Evolutionary conservation across 192 early-diverging fungal species (phyloP), one percentile per base, ranked within the genome.

Genomic region (Hyaloraphidium curvatum): DNA sequence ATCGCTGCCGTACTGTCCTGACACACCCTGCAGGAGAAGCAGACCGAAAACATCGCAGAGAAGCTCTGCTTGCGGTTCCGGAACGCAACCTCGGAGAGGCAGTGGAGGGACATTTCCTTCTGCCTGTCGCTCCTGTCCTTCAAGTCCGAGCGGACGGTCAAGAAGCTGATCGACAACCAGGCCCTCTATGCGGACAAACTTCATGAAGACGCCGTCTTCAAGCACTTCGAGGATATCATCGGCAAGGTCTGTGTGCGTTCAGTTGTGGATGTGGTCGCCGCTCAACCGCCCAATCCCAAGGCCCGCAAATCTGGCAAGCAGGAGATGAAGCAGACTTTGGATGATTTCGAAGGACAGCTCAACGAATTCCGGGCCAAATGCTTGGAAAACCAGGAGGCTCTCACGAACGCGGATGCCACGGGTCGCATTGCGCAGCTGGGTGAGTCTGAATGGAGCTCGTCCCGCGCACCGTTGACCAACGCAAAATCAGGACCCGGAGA

Each of bases 21-120:
- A 17, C 25, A 51, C 39, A 22, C 22, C 3, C 3, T 59, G 31
- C 66, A 92, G 81, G 95, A 94, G 51, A 79, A 84, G 40, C 91
- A 96, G 65, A 80, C 82, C 19, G 95, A 97, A 53, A 90, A 85
- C 57, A 80, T 99, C 31, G 79, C 88, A 7, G 93, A 97, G 39
- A 97, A 99, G 67, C 73, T 99, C 25, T 99, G 93, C 68, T 73
- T 86, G 52, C 78, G 95, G 27, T 96, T 97, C 69, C 76, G 81
- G 58, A 87, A 80, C 59, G 72, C 86, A 2, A 72, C 77, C 13
- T 80, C 83, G 2, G 72, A 62, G 52, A 70, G 89, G 22, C 71
- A 82, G 58, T 97, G 89, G 84, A 73, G 89, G 31, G 93, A 97
- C 62, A 89, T 97, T 64, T 77, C 87, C 0, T 91, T 72, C 64